These are phyloP conservation scores for Gossypium thurberi DNA, from an alignment of 345 rosid species.

Conservation along the genomic window DNA sequence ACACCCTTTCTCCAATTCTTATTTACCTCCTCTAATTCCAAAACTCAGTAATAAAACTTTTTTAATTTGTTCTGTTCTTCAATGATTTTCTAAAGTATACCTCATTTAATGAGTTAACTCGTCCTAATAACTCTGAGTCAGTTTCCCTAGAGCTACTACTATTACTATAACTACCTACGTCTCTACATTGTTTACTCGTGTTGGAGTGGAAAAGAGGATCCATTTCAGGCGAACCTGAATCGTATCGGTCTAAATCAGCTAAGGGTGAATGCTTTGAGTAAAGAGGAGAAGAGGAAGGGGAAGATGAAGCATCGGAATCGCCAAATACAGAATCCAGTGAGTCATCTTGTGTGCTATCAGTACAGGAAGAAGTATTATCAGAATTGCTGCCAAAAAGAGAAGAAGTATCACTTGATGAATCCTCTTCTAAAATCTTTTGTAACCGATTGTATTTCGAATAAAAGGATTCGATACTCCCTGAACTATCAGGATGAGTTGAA, in stretches of 20 bases:
- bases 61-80: conserved; percentile 25
- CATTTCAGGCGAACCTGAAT: conserved; percentile 25
- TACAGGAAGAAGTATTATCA: conserved; percentile 83
- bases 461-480: conserved; percentile 50
- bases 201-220: conserved; percentile 35
- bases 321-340: conserved; percentile 63
- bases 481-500: conserved; percentile 27
- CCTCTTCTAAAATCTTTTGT: conserved; percentile 63
- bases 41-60: conserved; percentile 3
- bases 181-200: conserved; percentile 32
- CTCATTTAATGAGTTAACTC: conserved; percentile 26
- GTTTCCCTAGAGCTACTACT: conserved; percentile 36
- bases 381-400: conserved; percentile 81
- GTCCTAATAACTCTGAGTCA: conserved; percentile 30
- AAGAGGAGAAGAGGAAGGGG: conserved; percentile 56
- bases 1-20: conserved; percentile 21
- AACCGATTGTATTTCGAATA: conserved; percentile 54
- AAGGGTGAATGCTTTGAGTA: conserved; percentile 35
- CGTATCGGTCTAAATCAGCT: conserved; percentile 18
- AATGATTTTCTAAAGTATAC: conserved; percentile 29
- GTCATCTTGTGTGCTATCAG: conserved; percentile 79
- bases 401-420: conserved; percentile 78
- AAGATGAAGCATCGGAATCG: conserved; percentile 53
- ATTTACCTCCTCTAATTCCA: conserved; percentile 25
- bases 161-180: conserved; percentile 20